Evolutionary conservation across 768 basidiomycete genomes (phyloP).

Genomic region (Hydnum rufescens): DNA sequence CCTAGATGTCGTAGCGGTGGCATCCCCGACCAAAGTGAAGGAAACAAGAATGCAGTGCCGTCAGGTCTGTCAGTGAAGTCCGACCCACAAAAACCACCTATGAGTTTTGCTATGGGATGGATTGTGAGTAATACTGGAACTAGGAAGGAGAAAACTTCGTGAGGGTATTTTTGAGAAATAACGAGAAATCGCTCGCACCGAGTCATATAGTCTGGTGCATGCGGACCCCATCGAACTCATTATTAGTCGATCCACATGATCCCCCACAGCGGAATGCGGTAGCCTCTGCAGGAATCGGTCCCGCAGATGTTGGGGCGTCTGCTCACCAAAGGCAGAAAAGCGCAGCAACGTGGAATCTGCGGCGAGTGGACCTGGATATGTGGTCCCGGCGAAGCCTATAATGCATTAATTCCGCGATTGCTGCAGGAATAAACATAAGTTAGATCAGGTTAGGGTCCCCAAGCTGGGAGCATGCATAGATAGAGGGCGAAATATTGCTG

Average conservation of each 20-base stretch:
- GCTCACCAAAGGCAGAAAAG: slow-evolving; percentile 76
- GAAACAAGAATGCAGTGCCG: too few relatives aligned
- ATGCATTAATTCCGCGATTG: slow-evolving; percentile 92
- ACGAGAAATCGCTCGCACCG: slow-evolving; percentile 34
- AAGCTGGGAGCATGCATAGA: background rate
- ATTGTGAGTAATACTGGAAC: slow-evolving; percentile 92
- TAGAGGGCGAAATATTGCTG: slow-evolving; percentile 34
- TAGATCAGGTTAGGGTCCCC: slow-evolving; percentile 15
- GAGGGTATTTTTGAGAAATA: background rate
- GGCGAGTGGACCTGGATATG: slow-evolving; percentile 2
- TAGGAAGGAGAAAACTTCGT: slow-evolving; percentile 15
- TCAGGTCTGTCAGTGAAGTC: too few relatives aligned
- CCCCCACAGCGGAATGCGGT: slow-evolving; percentile 61
- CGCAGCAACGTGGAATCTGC: slow-evolving; percentile 78
- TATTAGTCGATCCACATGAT: slow-evolving; percentile 77
- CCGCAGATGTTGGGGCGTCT: slow-evolving; percentile 69
- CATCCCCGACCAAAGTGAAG: too few relatives aligned
- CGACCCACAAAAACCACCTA: too few relatives aligned
- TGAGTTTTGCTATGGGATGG: slow-evolving; percentile 63
- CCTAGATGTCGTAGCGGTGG: too few relatives aligned
- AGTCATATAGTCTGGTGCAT: slow-evolving; percentile 94
- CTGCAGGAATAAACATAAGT: slow-evolving; percentile 21
- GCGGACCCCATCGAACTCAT: slow-evolving; percentile 78
- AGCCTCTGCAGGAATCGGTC: slow-evolving; percentile 88
- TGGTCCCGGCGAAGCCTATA: background rate